phyloP scores from a whole-genome alignment of 768 basidiomycete genomes.

The Hygrophorus pudorinus region DNA sequence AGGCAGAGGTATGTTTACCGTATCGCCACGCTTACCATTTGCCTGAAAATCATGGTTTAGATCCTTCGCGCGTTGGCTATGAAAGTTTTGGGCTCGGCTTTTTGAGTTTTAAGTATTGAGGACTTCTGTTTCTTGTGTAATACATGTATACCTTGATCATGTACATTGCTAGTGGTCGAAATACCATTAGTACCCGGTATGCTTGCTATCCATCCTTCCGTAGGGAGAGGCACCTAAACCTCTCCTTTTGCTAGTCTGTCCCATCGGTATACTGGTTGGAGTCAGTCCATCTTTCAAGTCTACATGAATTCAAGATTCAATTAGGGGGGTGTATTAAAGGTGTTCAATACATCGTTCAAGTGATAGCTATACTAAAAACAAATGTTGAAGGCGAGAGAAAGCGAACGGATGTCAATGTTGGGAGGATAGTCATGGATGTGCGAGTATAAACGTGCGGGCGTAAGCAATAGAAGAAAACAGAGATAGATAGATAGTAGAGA shows the following conservation, averaged over 20 bases:
- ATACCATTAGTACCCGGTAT: too few relatives aligned
- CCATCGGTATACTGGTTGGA: too few relatives aligned
- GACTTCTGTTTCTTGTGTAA: neutral
- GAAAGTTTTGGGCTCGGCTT: constrained; percentile 70
- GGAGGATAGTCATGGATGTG: neutral
- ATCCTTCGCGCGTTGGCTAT: constrained; percentile 72
- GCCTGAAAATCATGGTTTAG: constrained; percentile 25
- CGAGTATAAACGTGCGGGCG: too few relatives aligned
- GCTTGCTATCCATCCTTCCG: too few relatives aligned
- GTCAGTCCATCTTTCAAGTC: too few relatives aligned
- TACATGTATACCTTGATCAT: too few relatives aligned
- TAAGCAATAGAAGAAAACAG: neutral
- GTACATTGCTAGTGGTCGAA: too few relatives aligned
- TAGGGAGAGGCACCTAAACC: too few relatives aligned
- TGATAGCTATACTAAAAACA: neutral
- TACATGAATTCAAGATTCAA: too few relatives aligned
- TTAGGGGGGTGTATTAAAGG: neutral
- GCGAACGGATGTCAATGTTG: neutral
- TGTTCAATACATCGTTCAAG: neutral
- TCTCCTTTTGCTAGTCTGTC: too few relatives aligned
- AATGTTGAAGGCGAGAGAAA: too few relatives aligned
- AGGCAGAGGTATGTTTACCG: constrained; percentile 62
- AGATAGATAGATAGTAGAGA: constrained; percentile 3
- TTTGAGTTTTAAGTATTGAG: constrained; percentile 12
- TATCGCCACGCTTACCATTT: neutral